These are phyloP conservation scores for Cryphonectria parasitica DNA, from an alignment of 2,329 filamentous ascomycete species.

Conservation along the genomic window DNA sequence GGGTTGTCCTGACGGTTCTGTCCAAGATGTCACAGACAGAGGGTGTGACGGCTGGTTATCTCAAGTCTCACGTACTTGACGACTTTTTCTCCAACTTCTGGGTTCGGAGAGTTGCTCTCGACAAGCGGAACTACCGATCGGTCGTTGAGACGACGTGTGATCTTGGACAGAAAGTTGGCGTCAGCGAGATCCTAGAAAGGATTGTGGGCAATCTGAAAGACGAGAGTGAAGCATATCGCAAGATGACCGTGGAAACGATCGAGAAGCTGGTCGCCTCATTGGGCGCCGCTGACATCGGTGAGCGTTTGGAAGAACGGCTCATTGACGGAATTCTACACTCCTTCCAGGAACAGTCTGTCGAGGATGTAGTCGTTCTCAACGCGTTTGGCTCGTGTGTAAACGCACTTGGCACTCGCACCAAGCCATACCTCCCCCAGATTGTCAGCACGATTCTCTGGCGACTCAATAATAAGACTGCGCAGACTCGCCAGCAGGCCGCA, in stretches of 20 bases:
- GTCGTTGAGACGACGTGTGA: conserved; percentile 98
- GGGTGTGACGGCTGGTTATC: conserved; percentile 90
- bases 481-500: conserved; percentile 93
- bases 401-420: conserved; percentile 88
- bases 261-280: conserved; percentile 95
- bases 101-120: conserved; percentile 94
- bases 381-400: conserved; percentile 98
- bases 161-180: conserved; percentile 96
- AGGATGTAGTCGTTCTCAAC: conserved; percentile 95
- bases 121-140: conserved; percentile 96
- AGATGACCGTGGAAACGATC: conserved; percentile 98
- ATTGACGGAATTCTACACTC: conserved; percentile 95
- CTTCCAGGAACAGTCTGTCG: conserved; percentile 97
- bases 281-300: conserved; percentile 90
- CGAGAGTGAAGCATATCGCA: conserved; percentile 95
- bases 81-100: conserved; percentile 99
- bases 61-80: conserved; percentile 92
- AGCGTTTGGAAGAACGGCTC: conserved; percentile 88
- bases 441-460: conserved; percentile 96
- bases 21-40: conserved; percentile 94
- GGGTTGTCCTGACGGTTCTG: conserved; percentile 96
- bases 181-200: conserved; percentile 89
- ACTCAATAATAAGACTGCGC: conserved; percentile 96
- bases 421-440: conserved; percentile 95
- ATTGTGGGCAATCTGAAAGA: conserved; percentile 97